Evolutionary conservation across 1,139 yeast species (phyloP).

Genomic region (Debaryomyces coudertii): DNA sequence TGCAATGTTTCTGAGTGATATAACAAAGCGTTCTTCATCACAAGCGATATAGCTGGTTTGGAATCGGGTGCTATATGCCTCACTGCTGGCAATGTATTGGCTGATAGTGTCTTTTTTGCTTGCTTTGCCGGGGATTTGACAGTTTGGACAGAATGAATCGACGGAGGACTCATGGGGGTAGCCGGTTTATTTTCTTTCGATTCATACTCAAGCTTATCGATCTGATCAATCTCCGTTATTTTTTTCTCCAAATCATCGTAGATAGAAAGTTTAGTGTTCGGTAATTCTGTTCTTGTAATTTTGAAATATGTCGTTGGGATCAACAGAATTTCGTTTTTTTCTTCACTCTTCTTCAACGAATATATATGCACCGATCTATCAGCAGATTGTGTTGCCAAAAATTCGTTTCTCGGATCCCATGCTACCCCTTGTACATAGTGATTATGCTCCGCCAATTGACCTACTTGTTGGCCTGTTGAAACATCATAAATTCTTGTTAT

Average conservation of each 20-base stretch:
- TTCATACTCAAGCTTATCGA: slow-evolving; percentile 1
- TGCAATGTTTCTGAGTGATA: slow-evolving; percentile 87
- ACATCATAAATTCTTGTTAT: slow-evolving; percentile 69
- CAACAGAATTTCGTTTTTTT: slow-evolving; percentile 8
- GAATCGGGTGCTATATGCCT: slow-evolving; percentile 22
- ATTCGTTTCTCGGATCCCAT: slow-evolving; percentile 89
- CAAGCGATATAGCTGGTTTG: background rate
- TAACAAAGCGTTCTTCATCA: slow-evolving; percentile 24
- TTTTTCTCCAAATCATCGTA: slow-evolving; percentile 1
- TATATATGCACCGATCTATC: slow-evolving; percentile 81
- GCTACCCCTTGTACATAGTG: slow-evolving; percentile 95
- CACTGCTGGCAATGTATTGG: slow-evolving; percentile 44
- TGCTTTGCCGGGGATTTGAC: slow-evolving; percentile 30
- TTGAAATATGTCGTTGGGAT: slow-evolving; percentile 45
- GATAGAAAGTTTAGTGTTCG: slow-evolving; percentile 18
- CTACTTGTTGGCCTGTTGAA: slow-evolving; percentile 58
- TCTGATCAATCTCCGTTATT: slow-evolving; percentile 2
- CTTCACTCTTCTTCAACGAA: slow-evolving; percentile 25
- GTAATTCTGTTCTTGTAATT: slow-evolving; percentile 50
- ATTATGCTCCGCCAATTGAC: slow-evolving; percentile 69
- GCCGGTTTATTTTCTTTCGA: slow-evolving; percentile 1
- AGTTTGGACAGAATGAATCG: slow-evolving; percentile 12
- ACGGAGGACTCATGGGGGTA: slow-evolving; percentile 14
- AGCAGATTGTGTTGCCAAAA: slow-evolving; percentile 84
- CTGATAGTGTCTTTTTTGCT: slow-evolving; percentile 23